phyloP scores from a whole-genome alignment of 2,329 filamentous ascomycete genomes.

The Zymoseptoria tritici region DNA sequence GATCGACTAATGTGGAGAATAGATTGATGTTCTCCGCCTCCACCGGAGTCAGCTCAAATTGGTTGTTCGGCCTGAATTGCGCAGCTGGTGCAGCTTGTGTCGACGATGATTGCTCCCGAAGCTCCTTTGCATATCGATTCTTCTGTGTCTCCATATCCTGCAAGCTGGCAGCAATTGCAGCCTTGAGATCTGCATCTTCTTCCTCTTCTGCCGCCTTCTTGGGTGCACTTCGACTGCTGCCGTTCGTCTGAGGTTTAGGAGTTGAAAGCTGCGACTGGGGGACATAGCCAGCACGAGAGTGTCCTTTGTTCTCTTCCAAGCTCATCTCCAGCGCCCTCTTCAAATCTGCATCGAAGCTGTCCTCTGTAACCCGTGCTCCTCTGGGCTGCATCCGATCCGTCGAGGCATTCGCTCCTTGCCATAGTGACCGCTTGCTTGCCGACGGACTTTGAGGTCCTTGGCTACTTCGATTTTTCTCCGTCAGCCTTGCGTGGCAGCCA shows the following conservation, averaged over 20 bases:
- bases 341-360: slow-evolving; percentile 88
- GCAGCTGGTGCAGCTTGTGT: slow-evolving; percentile 47
- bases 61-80: slow-evolving; percentile 66
- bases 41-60: slow-evolving; percentile 86
- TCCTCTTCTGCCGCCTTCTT: slow-evolving; percentile 54
- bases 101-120: slow-evolving; percentile 61
- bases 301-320: slow-evolving; percentile 78
- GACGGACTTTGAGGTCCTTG: slow-evolving; percentile 20
- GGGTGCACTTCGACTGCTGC: slow-evolving; percentile 21
- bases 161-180: slow-evolving; percentile 88
- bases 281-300: slow-evolving; percentile 62
- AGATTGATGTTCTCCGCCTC: slow-evolving; percentile 98
- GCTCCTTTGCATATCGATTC: slow-evolving; percentile 71
- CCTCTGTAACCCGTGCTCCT: slow-evolving; percentile 62
- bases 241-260: slow-evolving; percentile 26
- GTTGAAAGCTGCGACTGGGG: slow-evolving; percentile 42
- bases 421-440: slow-evolving; percentile 46
- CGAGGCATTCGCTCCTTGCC: slow-evolving; percentile 42
- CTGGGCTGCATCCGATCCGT: slow-evolving; percentile 71
- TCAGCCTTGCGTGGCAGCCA: slow-evolving; percentile 85
- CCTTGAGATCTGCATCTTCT: slow-evolving; percentile 86
- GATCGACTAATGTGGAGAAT: slow-evolving; percentile 87
- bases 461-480: slow-evolving; percentile 55
- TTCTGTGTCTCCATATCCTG: slow-evolving; percentile 99
- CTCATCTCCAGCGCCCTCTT: slow-evolving; percentile 95